Evolutionary conservation across 129 eudicot genomes (phyloP).

Genomic region (Tagetes erecta): DNA sequence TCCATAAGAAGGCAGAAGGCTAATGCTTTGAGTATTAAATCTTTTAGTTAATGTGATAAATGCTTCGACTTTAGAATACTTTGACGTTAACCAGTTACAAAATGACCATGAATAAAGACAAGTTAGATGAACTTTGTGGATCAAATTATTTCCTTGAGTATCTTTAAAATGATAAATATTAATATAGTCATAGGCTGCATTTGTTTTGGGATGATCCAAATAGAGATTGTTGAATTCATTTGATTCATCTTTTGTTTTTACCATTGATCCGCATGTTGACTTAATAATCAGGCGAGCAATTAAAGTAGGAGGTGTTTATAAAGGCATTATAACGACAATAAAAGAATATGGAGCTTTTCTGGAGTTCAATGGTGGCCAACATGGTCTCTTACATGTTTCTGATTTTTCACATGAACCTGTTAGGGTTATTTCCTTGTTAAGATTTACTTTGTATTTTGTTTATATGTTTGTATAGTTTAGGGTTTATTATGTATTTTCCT

Average conservation of each 20-base stretch:
- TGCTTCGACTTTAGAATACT: conserved; percentile 4
- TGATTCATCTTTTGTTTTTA: conserved; percentile 10
- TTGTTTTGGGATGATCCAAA: no score
- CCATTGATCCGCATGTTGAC: conserved; percentile 52
- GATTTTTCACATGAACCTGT: conserved; percentile 94
- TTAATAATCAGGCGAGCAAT: conserved; percentile 86
- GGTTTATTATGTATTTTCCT: no score
- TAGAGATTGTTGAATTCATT: conserved; percentile 2
- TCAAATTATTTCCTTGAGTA: background rate
- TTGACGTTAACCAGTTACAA: background rate
- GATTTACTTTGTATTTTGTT: no score
- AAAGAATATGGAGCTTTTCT: conserved; percentile 98
- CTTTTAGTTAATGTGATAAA: background rate
- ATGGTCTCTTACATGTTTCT: conserved; percentile 91
- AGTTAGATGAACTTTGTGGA: background rate
- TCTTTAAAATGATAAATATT: background rate
- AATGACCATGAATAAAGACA: background rate
- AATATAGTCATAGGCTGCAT: background rate
- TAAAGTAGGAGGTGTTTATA: conserved; percentile 82
- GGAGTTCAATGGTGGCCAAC: conserved; percentile 99
- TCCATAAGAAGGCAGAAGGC: background rate
- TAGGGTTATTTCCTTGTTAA: no score
- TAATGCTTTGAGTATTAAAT: background rate
- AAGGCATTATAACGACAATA: conserved; percentile 68
- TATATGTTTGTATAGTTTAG: no score